These are phyloP conservation scores for Coemansia sp. DNA, from an alignment of 192 early-diverging fungal genomes.

Conservation along the genomic window DNA sequence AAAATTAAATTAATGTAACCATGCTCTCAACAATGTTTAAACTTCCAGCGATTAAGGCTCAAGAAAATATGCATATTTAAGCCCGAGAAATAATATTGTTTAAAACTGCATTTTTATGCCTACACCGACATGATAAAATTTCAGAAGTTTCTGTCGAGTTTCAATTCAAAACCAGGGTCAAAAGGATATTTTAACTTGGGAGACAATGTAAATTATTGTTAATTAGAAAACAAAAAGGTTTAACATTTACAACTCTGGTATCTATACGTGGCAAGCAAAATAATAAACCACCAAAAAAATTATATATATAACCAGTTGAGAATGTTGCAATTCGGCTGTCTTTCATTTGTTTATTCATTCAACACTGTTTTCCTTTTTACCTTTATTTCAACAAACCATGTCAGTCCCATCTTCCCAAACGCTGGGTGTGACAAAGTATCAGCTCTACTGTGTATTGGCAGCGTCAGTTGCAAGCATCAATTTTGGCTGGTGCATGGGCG, in stretches of 20 bases:
- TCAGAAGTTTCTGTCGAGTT: too few species aligned
- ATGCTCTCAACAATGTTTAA: too few species aligned
- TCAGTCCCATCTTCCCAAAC: constrained; percentile 14
- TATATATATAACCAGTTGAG: background rate
- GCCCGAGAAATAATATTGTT: too few species aligned
- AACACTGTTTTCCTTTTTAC: background rate
- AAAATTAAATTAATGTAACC: too few species aligned
- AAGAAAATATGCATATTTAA: too few species aligned
- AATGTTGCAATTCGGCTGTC: background rate
- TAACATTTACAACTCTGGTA: background rate
- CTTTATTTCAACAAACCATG: background rate
- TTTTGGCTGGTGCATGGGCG: constrained; percentile 54
- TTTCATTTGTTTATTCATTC: background rate
- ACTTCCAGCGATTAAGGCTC: too few species aligned
- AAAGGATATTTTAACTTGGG: background rate
- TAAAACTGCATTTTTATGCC: background rate
- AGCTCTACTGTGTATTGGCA: constrained; percentile 45
- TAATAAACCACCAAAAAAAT: too few species aligned
- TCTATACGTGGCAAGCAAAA: too few species aligned
- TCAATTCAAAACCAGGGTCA: background rate
- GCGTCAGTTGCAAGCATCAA: constrained; percentile 42
- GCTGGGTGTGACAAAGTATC: constrained; percentile 47
- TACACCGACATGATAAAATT: background rate
- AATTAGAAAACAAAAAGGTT: background rate
- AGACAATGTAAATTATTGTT: background rate